Conservation (phyloP, 2,329 filamentous ascomycete genomes). For the Pestalotiopsis sp. region DNA sequence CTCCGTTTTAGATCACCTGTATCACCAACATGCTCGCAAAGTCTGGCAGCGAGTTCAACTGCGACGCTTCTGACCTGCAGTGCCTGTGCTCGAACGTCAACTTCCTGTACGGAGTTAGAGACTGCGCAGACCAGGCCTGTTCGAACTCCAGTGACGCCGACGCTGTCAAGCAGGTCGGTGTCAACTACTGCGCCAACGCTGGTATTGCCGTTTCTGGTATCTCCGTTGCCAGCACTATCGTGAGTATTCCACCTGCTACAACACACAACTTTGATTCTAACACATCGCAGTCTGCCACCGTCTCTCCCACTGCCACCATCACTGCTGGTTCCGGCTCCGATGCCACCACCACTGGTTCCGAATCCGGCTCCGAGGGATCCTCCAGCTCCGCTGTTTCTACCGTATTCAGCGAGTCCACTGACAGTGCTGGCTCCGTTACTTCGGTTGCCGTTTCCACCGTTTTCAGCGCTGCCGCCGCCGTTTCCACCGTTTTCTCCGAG, state of each 20-base stretch:
- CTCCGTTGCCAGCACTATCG: constrained; percentile 3
- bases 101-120: constrained; percentile 43
- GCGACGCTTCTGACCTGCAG: constrained; percentile 36
- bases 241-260: not conserved
- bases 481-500: constrained; percentile 17
- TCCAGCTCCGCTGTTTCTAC: constrained; percentile 15
- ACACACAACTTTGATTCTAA: not conserved
- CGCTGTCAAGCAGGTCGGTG: constrained; percentile 29
- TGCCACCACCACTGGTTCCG: not conserved
- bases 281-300: constrained; percentile 15
- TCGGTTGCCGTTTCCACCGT: not conserved
- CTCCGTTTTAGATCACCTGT: constrained; percentile 45
- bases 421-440: constrained; percentile 2
- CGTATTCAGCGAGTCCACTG: constrained; percentile 10
- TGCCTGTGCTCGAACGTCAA: constrained; percentile 45
- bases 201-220: constrained; percentile 7
- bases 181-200: constrained; percentile 27
- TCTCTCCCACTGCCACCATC: constrained; percentile 19
- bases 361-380: constrained; percentile 11
- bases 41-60: constrained; percentile 45
- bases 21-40: constrained; percentile 54
- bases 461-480: not conserved
- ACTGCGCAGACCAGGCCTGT: constrained; percentile 32
- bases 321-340: constrained; percentile 11
- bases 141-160: constrained; percentile 18